Evolutionary conservation across 352 stramenopile species (phyloP).

Genomic region (Aphanomyces euteiches): DNA sequence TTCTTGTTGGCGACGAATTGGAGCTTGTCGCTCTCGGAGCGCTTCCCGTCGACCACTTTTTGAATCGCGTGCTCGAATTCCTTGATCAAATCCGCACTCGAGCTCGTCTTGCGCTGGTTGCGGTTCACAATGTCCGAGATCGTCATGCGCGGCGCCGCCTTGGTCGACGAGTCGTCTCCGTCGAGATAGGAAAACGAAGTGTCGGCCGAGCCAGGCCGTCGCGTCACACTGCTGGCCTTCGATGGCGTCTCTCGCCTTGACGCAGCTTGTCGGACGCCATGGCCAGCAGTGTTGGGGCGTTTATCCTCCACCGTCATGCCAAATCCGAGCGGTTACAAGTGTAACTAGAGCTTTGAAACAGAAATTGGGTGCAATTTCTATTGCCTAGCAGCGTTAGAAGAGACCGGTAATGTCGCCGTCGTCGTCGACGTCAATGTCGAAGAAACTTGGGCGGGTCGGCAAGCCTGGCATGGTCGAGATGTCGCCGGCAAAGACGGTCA

Average conservation of each 20-base stretch:
- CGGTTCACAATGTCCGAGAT: constrained; percentile 19
- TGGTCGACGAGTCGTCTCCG: background rate
- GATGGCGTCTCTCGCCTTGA: too few species aligned
- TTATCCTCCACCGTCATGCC: background rate
- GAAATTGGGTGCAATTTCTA: too few species aligned
- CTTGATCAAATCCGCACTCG: constrained; percentile 71
- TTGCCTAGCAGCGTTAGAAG: constrained; percentile 36
- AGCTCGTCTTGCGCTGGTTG: constrained; percentile 33
- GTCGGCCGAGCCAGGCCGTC: too few species aligned
- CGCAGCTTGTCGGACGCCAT: too few species aligned
- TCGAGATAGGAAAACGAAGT: too few species aligned
- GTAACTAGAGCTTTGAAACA: too few species aligned
- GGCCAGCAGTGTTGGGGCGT: background rate
- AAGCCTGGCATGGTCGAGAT: constrained; percentile 99
- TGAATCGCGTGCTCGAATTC: constrained; percentile 71
- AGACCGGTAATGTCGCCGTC: constrained; percentile 96
- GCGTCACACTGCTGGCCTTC: too few species aligned
- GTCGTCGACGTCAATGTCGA: constrained; percentile 96
- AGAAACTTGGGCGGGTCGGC: constrained; percentile 96
- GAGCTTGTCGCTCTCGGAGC: constrained; percentile 68
- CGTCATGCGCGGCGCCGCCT: background rate
- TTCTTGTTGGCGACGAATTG: constrained; percentile 62
- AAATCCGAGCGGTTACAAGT: too few species aligned
- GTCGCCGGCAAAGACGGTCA: constrained; percentile 92
- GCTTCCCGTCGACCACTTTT: constrained; percentile 77